A percentile compares a stretch with the other conserved stretches of the same genome.
These are phyloP conservation scores for Clonostachys solani DNA, from an alignment of 2,329 filamentous ascomycete species.

Conservation along the genomic window DNA sequence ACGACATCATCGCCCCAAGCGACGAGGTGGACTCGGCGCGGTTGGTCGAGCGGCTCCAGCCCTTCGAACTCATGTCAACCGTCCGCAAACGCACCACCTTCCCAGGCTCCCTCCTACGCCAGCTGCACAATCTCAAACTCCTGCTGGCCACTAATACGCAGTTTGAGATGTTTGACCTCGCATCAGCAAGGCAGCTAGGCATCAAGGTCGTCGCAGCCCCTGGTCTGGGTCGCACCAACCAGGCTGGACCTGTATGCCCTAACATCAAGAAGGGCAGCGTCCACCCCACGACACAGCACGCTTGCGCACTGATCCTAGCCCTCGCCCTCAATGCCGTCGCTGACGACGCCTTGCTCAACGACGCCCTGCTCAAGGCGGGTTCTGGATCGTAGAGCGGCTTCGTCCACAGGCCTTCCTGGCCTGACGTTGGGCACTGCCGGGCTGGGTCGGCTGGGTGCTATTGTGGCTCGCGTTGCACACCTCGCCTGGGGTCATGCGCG, in stretches of 20 bases:
- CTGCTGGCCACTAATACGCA: constrained; percentile 69
- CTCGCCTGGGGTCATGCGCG: constrained; percentile 71
- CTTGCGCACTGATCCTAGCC: constrained; percentile 61
- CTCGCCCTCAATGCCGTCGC: constrained; percentile 69
- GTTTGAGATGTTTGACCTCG: constrained; percentile 66
- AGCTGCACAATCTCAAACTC: constrained; percentile 72
- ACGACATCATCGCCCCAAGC: constrained; percentile 66
- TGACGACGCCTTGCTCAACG: constrained; percentile 57
- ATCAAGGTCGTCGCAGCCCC: constrained; percentile 51
- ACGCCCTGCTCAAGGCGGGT: too few species aligned
- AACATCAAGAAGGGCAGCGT: constrained; percentile 23
- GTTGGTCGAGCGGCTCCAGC: constrained; percentile 61
- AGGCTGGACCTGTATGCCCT: constrained; percentile 37
- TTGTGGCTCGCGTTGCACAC: constrained; percentile 64
- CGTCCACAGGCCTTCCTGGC: constrained; percentile 59
- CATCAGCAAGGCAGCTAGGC: constrained; percentile 39
- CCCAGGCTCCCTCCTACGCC: constrained; percentile 54
- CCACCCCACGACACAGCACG: constrained; percentile 66
- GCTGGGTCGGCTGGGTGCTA: constrained; percentile 67
- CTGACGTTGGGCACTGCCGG: constrained; percentile 70
- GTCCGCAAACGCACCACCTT: constrained; percentile 86
- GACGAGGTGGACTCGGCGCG: constrained; percentile 50
- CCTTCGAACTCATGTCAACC: constrained; percentile 66
- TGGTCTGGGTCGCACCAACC: constrained; percentile 59
- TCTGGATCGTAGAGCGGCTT: constrained; percentile 33